Base-by-base conservation (phyloP, 208 protist genomes). In the Acanthamoeba lenticulata region DNA sequence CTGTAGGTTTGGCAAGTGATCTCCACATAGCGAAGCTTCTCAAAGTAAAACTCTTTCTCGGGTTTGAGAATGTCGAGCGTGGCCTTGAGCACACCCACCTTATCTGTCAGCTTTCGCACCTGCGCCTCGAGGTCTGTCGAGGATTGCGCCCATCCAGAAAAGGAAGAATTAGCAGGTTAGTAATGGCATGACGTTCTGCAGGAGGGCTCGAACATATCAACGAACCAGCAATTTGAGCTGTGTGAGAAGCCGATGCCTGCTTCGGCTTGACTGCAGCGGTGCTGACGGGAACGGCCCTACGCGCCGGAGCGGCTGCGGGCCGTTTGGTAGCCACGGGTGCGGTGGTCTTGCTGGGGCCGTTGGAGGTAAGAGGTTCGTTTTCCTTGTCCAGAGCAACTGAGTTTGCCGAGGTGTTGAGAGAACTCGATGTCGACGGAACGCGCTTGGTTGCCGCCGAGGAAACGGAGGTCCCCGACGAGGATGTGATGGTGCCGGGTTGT, bases 11-110 rank as follows among this genome's bases (percentile, higher is more conserved):
- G 85, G 32, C 85, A 91, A 7, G n/a, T 29, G 0, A 96, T 83
- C 95, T 98, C 97, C 19, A 98, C 90, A 2, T 97, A 93, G 47
- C 96, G 95, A 38, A 98, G 90, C 77, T 97, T 97, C 19, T 79
- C 44, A 42, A 96, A 98, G 95, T 98, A 98, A 27, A 97, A 98
- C 57, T 98, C 97, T 42, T 96, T 88, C 92, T 98, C 97, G 2
- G 77, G 95, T 94, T 98, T 96, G 32, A 98, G 89, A 1, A 86
- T 94, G 13, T 97, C 94, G 2, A 96, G 92, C 0, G 45, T 94
- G 0, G 94, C 32, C 83, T 96, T 89, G 17, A 97, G 65, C 34
- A 96, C 94, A 6, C 72, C 32, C 19, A 97, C n/a, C 45, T 96
- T 32, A 29, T 95, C 29, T 0, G 1, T 83, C 55, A 94, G 81